phyloP scores from a whole-genome alignment of 73 alveolate species.

The Stentor coeruleus region DNA sequence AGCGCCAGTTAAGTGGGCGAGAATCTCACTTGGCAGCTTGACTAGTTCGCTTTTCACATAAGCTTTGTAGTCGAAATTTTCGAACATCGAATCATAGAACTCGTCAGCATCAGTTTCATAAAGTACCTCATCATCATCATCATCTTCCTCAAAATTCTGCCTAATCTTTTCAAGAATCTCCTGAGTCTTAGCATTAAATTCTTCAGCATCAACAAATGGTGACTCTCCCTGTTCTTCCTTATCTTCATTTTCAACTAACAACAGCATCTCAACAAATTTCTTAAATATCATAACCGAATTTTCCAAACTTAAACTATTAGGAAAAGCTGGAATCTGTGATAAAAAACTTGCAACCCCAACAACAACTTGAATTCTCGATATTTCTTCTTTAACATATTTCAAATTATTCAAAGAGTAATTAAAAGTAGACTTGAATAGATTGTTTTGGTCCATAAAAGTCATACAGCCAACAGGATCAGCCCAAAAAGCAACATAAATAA shows the following conservation, averaged over 20 bases:
- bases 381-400: background rate
- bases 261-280: background rate
- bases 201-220: background rate
- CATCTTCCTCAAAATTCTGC: background rate
- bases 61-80: background rate
- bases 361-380: background rate
- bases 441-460: background rate
- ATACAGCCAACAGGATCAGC: background rate
- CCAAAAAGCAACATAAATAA: background rate
- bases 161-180: background rate
- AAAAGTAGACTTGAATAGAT: background rate
- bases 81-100: background rate
- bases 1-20: background rate
- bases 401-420: background rate
- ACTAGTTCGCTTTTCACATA: background rate
- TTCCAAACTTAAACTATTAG: background rate
- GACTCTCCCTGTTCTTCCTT: background rate
- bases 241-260: background rate
- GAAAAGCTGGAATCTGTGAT: background rate
- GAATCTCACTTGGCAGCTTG: background rate
- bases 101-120: background rate
- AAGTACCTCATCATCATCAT: background rate
- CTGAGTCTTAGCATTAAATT: background rate
- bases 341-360: background rate
- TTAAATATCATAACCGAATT: background rate